Evolutionary conservation across 1,139 yeast genomes (phyloP), one percentile per base, ranked within the genome.

Genomic region (Zygosaccharomyces sapae): DNA sequence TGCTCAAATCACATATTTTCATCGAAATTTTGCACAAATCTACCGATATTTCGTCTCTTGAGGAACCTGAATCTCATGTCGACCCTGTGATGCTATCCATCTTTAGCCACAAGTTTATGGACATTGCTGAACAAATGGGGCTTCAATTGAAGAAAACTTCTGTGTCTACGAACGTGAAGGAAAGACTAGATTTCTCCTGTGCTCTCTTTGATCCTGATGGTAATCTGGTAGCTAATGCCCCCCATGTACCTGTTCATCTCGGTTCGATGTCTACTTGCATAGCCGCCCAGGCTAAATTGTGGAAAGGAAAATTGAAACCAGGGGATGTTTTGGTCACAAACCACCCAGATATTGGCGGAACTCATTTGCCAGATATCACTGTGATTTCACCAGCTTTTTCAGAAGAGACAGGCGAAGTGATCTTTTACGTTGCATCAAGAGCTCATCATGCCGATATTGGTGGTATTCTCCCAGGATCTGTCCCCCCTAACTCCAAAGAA

Each of bases 121-220:
- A 87, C 44, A 82, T 86, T 62, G 95, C 95, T 3, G 94, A 86
- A 59, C 92, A 86, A 61, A 86, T 86, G 95, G 95, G 95, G n/a
- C 75, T 81, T 55, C 84, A 90, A 8, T 70, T 86, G 53, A 84
- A 84, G 57, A 85, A 83, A 65, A 86, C 94, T 0, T 77, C 90
- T 5, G 86, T 86, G 39, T 83, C 90, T 8, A 85, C 92, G 12
- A 86, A 86, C 58, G 86, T 86, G 53, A 86, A 86, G 61, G 95
- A 86, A 63, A 71, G 95, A 48, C 70, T 86, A 44, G 95, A 86
- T 64, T 86, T 86, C 61, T 84, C 92, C 9, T 86, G 95, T 71
- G 95, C 95, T 1, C 68, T 86, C 20, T 86, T 86, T 62, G 87
- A 83, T 55, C 72, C 77, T 1, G 77, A 80, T 46, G 95, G 94